These are phyloP conservation scores for Aureobasidium uvarum DNA, from an alignment of 2,329 filamentous ascomycete species.

Conservation along the genomic window DNA sequence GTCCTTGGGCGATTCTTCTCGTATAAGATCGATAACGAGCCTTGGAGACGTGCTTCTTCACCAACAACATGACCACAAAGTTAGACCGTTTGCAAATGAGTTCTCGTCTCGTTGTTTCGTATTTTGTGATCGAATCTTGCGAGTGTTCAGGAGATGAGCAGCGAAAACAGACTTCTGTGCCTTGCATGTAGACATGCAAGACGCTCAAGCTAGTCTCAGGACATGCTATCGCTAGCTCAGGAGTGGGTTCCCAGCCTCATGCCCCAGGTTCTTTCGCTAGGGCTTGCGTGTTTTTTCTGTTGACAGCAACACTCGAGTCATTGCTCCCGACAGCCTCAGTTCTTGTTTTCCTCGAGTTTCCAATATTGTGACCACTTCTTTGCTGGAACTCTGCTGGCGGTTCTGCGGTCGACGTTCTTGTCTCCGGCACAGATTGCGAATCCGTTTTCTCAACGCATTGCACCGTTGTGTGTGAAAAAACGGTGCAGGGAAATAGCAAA, in stretches of 20 bases:
- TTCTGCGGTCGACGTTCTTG: constrained; percentile 6
- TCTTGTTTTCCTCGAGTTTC: neutral
- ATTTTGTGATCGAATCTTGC: neutral
- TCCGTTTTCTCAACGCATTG: constrained; percentile 11
- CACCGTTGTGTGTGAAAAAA: constrained; percentile 12
- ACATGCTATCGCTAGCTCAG: constrained; percentile 23
- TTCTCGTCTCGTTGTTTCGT: neutral
- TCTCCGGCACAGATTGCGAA: constrained; percentile 16
- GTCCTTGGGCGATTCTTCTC: constrained; percentile 2
- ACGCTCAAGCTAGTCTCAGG: constrained; percentile 14
- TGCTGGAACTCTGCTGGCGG: neutral
- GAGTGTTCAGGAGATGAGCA: neutral
- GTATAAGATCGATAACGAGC: constrained; percentile 10
- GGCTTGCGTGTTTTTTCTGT: constrained; percentile 14
- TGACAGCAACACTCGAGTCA: constrained; percentile 8
- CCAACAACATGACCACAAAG: neutral
- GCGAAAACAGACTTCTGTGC: constrained; percentile 14
- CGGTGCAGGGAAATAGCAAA: neutral
- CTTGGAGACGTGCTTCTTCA: neutral
- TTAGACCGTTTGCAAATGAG: constrained; percentile 5
- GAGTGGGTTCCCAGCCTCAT: constrained; percentile 21
- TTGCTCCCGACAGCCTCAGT: neutral
- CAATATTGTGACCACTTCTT: constrained; percentile 6
- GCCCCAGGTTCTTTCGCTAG: constrained; percentile 11
- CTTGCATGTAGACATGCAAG: constrained; percentile 11